Conservation (phyloP, 1,284 basidiomycete species). For the Apiotrichum porosum region DNA sequence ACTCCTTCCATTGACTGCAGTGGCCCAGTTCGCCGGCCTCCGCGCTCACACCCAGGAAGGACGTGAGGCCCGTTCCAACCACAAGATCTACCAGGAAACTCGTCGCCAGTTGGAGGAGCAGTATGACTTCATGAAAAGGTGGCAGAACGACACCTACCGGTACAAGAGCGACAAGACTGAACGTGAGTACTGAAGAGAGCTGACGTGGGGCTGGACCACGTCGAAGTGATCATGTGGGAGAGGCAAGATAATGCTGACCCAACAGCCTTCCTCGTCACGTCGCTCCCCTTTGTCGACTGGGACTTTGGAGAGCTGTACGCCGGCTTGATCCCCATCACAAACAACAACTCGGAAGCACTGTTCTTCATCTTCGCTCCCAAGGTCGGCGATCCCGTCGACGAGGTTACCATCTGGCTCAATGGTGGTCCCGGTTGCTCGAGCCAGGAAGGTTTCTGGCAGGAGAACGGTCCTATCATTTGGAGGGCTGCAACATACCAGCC, state of each 20-base stretch:
- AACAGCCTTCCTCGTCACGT: slow-evolving; percentile 14
- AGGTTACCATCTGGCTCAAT: slow-evolving; percentile 30
- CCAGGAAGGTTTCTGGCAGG: slow-evolving; percentile 69
- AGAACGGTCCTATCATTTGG: slow-evolving; percentile 67
- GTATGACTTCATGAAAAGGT: too few relatives aligned
- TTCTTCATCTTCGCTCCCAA: slow-evolving; percentile 26
- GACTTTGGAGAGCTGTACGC: slow-evolving; percentile 19
- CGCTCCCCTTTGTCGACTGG: slow-evolving; percentile 12
- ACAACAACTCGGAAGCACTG: slow-evolving; percentile 15
- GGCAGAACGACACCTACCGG: too few relatives aligned
- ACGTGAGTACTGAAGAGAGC: too few relatives aligned
- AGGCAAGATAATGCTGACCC: background rate
- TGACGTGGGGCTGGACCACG: too few relatives aligned
- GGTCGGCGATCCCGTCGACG: slow-evolving; percentile 23
- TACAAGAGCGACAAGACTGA: too few relatives aligned
- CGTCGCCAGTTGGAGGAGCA: too few relatives aligned
- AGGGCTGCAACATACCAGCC: slow-evolving; percentile 60
- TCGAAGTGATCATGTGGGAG: too few relatives aligned
- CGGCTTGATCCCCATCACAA: slow-evolving; percentile 17
- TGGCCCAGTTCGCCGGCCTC: too few relatives aligned
- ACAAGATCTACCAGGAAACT: too few relatives aligned
- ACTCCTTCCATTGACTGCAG: too few relatives aligned
- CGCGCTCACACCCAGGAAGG: too few relatives aligned
- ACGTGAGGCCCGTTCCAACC: too few relatives aligned
- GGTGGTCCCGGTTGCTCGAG: slow-evolving; percentile 57